Base-by-base conservation (phyloP, 2,329 filamentous ascomycete genomes). In the Coniochaeta pulveracea region DNA sequence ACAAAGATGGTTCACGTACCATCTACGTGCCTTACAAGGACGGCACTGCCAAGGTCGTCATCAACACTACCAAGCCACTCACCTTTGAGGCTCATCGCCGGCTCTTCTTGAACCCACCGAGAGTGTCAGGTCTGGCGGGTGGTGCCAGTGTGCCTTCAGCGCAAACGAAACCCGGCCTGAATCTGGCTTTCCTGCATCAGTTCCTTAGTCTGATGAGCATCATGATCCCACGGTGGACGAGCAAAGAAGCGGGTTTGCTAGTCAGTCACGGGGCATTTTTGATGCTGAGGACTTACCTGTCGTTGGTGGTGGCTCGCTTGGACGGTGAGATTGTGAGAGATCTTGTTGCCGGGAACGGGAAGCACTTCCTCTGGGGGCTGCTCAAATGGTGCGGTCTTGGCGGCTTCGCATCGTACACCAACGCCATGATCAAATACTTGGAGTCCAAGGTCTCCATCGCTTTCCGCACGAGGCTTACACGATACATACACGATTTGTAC, bases 361-460 rank as follows among this genome's bases (percentile, higher is more conserved):
- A 78, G 47, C 71, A 76, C 0, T 98, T 98, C 53, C 62, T 91
- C 7, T 83, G 80, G 76, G 91, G 91, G 5, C 80, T 98, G 29
- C 55, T 80, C 31, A 95, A 96, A 66, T 98, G 91, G 91, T 86
- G 88, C 43, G 86, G 89, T 3, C 79, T 98, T 22, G 91, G 91
- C 26, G 85, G 83, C 3, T 78, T 96, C 42, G 89, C 88, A 7
- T 93, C 89, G 1, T 98, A 98, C 51, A 95, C 89, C 33, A 98
- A 98, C 56, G 86, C 89, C 35, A 95, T 93, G 82, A 98, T 98
- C 66, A 96, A 96, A 57, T 98, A 84, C 59, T 70, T 98, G 41
- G 89, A 98, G 58, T 89, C 85, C 33, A 98, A 98, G 63, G 86
- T 98, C 34, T 94, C 89, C 6, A 98, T 98, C 44, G 89, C 93